These are phyloP conservation scores for Neoboletus brunneissimus DNA, from an alignment of 768 basidiomycete genomes.

Conservation along the genomic window DNA sequence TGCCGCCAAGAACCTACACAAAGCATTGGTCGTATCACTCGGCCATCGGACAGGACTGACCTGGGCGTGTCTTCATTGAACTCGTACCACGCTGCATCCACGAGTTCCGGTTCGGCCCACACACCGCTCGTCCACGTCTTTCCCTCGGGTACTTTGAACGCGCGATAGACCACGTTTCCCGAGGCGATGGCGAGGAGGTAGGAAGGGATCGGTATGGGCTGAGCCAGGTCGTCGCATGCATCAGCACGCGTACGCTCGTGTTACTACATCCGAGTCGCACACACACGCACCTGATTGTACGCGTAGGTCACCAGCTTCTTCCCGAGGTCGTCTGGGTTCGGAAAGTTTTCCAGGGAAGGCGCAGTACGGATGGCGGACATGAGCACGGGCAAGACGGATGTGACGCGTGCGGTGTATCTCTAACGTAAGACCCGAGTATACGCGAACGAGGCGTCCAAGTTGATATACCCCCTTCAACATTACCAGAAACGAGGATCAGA, in stretches of 20 bases:
- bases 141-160: conserved; percentile 57
- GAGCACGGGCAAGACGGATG: conserved; percentile 75
- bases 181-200: conserved; percentile 89
- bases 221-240: not conserved
- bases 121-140: conserved; percentile 79
- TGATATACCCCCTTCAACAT: not conserved
- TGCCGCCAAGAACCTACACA: conserved; percentile 61
- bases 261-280: not conserved
- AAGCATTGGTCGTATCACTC: not conserved
- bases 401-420: conserved; percentile 76
- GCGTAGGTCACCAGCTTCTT: conserved; percentile 68
- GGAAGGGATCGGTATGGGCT: conserved; percentile 79
- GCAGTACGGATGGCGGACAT: conserved; percentile 82
- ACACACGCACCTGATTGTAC: conserved; percentile 66
- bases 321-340: conserved; percentile 67
- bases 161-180: conserved; percentile 73
- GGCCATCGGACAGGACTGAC: conserved; percentile 33
- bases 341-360: conserved; percentile 65
- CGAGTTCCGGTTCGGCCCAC: conserved; percentile 85
- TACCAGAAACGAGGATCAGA: not conserved
- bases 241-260: not conserved
- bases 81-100: conserved; percentile 82
- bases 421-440: conserved; percentile 20
- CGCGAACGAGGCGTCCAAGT: not conserved
- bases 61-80: conserved; percentile 82